Evolutionary conservation across 2,329 filamentous ascomycete species (phyloP), one percentile per base, ranked within the genome.

Genomic region (Aspergillus fumigatiaffinis): DNA sequence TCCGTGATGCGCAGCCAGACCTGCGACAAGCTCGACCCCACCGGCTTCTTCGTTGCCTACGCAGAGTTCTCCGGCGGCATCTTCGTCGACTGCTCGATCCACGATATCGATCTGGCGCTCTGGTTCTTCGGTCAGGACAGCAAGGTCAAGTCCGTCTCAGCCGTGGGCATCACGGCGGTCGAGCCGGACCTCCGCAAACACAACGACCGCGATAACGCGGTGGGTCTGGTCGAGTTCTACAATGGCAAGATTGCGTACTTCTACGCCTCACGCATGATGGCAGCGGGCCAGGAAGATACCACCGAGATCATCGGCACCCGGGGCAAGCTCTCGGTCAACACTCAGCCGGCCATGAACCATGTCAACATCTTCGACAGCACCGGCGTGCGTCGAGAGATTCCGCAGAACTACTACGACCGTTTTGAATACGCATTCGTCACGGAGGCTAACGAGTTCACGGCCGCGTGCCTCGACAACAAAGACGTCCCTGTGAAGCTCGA

Each of bases 61-160:
- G 84, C 87, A 12, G 77, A 85, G 63, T 86, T 83, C 73, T 82
- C 78, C 1, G 87, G 87, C 35, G 86, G 86, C 23, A 87, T 89
- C 68, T 89, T 89, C 64, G 87, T 89, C 56, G 87, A 89, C 76
- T 87, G 84, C 74, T 84, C 83, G 52, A 84, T 89, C 66, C 87
- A 89, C 75, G 87, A 89, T 64, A 89, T 89, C 63, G 85, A 87
- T 60, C 79, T 88, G 2, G 78, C 84, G 0, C 75, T 87, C 1
- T 87, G 84, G 84, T 87, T 83, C 75, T 85, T 87, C 66, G 83
- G 82, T 9, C 72, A 81, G 50, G 77, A 82, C 50, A 77, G 74
- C 44, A 70, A 77, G 14, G 77, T 85, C 60, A 87, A 86, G 71
- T 80, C 76, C 50, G 81, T 85, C 8, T 76, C 77, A 0, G 82